These are phyloP conservation scores for Euphorbia peplus DNA, from an alignment of 345 rosid genomes.

Conservation along the genomic window DNA sequence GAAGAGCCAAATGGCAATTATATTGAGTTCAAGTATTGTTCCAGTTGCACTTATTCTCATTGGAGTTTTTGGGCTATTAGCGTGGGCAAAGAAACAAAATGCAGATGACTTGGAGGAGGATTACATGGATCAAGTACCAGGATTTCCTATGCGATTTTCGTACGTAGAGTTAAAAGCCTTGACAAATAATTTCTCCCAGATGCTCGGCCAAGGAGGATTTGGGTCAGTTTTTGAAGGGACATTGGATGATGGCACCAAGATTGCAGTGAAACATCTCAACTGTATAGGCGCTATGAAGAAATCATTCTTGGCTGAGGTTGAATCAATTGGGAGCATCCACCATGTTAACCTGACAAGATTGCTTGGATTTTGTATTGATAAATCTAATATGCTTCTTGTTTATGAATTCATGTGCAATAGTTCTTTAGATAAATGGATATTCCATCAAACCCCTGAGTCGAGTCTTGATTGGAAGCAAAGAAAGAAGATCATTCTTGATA, in stretches of 20 bases:
- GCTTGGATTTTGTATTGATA: conserved; percentile 80
- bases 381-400: conserved; percentile 56
- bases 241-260: conserved; percentile 8
- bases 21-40: conserved; percentile 11
- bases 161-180: conserved; percentile 13
- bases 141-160: conserved; percentile 21
- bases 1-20: not conserved
- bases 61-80: not conserved
- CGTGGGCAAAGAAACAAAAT: not conserved
- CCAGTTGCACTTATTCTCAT: not conserved
- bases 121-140: conserved; percentile 15
- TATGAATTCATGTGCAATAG: conserved; percentile 88
- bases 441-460: conserved; percentile 38
- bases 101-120: conserved; percentile 17
- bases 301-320: conserved; percentile 11
- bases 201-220: conserved; percentile 21
- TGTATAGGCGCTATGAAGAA: conserved; percentile 6
- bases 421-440: conserved; percentile 67
- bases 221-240: conserved; percentile 24
- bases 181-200: conserved; percentile 17
- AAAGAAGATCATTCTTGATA: conserved; percentile 71
- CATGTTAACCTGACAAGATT: conserved; percentile 40
- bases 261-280: conserved; percentile 19
- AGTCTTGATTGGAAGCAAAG: conserved; percentile 73
- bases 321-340: conserved; percentile 6